Evolutionary conservation across 2,329 filamentous ascomycete species (phyloP), one percentile per base, ranked within the genome.

Genomic region (Phaeosphaeriaceae sp.): DNA sequence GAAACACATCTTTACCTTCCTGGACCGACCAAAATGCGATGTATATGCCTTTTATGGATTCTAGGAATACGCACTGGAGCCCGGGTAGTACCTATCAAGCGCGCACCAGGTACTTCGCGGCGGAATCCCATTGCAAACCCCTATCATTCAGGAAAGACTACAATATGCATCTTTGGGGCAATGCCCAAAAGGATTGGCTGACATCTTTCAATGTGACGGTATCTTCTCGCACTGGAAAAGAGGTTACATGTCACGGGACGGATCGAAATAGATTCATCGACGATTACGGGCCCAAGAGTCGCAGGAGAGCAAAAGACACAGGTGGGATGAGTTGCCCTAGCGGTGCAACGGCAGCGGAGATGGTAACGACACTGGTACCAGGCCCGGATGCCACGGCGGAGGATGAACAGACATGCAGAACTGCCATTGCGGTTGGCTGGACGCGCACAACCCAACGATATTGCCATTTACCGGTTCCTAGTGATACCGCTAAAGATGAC

Each of bases 41-140:
- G 10, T 89, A 87, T 47, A 58, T 86, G 0, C 83, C 84, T 0
- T 79, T 85, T 42, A 60, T 71, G 1, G 10, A n/a, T n/a, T n/a
- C n/a, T n/a, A n/a, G n/a, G n/a, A n/a, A n/a, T n/a, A n/a, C n/a
- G n/a, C n/a, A n/a, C n/a, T n/a, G n/a, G n/a, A n/a, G n/a, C n/a
- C n/a, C n/a, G n/a, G n/a, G n/a, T n/a, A n/a, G n/a, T n/a, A n/a
- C n/a, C n/a, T n/a, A n/a, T n/a, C n/a, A n/a, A n/a, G 26, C 26
- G 26, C 9, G 4, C 26, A 28, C 26, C 26, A 26, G 22, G 10
- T 43, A 60, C 0, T 70, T 68, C 48, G 59, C 68, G 49, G n/a
- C n/a, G n/a, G n/a, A n/a, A n/a, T n/a, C n/a, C n/a, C n/a, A n/a
- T n/a, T n/a, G n/a, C n/a, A n/a, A n/a, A n/a, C n/a, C n/a, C n/a